Conservation (phyloP, 2,329 filamentous ascomycete species). For the Phaeosphaeriaceae sp. region DNA sequence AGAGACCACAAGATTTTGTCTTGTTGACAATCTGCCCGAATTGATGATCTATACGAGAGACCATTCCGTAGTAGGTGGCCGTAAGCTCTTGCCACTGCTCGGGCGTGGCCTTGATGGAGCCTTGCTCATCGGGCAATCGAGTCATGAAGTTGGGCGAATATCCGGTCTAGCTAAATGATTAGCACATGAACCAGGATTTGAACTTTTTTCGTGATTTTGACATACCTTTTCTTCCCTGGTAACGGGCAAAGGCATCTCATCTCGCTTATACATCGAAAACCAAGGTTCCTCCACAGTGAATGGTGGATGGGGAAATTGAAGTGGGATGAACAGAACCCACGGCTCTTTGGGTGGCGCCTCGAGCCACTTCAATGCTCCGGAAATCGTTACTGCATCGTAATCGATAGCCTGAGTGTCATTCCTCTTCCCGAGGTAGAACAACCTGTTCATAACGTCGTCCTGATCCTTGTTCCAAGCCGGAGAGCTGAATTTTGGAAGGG, state of each 20-base stretch:
- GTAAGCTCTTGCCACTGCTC: constrained; percentile 56
- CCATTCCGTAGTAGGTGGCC: constrained; percentile 59
- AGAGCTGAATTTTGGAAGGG: constrained; percentile 3
- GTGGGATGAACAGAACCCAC: constrained; percentile 55
- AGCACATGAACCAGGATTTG: not conserved
- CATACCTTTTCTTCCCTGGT: not conserved
- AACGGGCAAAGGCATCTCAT: constrained; percentile 25
- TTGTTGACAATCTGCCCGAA: constrained; percentile 53
- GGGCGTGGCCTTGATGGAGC: constrained; percentile 49
- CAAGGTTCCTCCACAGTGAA: constrained; percentile 60
- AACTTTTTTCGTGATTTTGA: not conserved
- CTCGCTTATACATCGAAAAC: constrained; percentile 57
- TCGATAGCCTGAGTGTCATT: constrained; percentile 50
- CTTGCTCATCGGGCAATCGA: constrained; percentile 43
- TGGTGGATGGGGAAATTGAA: constrained; percentile 57
- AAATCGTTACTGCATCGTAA: constrained; percentile 56
- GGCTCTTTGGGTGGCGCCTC: constrained; percentile 52
- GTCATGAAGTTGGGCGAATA: constrained; percentile 56
- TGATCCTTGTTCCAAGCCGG: constrained; percentile 21
- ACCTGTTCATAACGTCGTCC: constrained; percentile 46
- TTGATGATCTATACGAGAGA: constrained; percentile 55
- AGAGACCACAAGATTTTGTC: constrained; percentile 45
- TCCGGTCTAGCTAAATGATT: constrained; percentile 43
- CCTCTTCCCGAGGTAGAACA: constrained; percentile 55
- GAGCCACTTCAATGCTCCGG: constrained; percentile 54